Conservation (phyloP, 345 rosid species). For the Brassica cretica region DNA sequence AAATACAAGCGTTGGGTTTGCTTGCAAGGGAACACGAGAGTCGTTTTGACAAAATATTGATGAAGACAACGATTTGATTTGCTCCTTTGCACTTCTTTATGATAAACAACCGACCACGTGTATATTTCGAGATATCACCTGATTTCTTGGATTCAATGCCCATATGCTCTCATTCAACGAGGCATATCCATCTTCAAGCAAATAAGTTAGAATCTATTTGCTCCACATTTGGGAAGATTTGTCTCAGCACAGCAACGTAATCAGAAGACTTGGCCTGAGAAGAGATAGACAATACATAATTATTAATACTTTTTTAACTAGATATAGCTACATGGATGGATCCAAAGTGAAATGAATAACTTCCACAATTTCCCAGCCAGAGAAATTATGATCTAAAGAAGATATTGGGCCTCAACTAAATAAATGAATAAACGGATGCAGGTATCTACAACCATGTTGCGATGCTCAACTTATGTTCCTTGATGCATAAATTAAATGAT, state of each 20-base stretch:
- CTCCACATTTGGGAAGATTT: constrained; percentile 72
- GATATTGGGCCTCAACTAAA: not conserved
- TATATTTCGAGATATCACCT: constrained; percentile 2
- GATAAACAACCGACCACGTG: constrained; percentile 5
- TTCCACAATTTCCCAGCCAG: not conserved
- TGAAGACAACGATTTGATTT: not conserved
- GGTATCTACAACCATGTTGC: not conserved
- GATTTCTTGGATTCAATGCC: not conserved
- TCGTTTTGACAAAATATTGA: not conserved
- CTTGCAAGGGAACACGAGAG: constrained; percentile 24
- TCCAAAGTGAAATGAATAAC: not conserved
- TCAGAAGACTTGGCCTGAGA: constrained; percentile 71
- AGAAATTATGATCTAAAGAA: not conserved
- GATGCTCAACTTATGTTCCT: constrained; percentile 11
- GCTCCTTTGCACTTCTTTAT: constrained; percentile 17
- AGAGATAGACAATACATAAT: constrained; percentile 16
- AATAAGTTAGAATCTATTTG: constrained; percentile 80
- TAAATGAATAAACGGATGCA: constrained; percentile 13
- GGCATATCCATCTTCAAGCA: constrained; percentile 28
- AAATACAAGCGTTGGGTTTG: not conserved
- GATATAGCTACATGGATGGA: not conserved
- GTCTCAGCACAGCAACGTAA: constrained; percentile 51
- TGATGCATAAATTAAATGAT: not conserved
- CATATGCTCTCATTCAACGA: constrained; percentile 7
- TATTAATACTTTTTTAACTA: not conserved